Percentiles rank a stretch among this genome's conserved stretches.
phyloP scores from a whole-genome alignment of 805 yeast genomes.

The Pichia ethanolica region DNA sequence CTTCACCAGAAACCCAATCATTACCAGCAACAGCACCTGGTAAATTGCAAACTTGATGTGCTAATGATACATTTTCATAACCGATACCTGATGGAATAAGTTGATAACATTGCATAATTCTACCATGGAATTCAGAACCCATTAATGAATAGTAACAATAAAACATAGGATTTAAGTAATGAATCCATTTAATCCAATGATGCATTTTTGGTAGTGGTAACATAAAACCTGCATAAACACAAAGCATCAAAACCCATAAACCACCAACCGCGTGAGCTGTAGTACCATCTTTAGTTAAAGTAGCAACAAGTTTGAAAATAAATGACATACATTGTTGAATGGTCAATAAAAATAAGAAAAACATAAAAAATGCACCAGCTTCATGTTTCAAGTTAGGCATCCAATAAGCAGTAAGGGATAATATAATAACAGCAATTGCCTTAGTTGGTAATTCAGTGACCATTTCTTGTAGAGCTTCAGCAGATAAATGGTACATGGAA shows the following conservation, averaged over 20 bases:
- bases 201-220: conserved; percentile 37
- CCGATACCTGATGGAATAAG: conserved; percentile 50
- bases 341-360: conserved; percentile 32
- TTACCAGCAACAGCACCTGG: conserved; percentile 37
- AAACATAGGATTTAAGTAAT: conserved; percentile 40
- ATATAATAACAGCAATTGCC: conserved; percentile 41
- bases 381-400: conserved; percentile 43
- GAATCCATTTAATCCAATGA: conserved; percentile 55
- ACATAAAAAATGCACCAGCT: conserved; percentile 52
- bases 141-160: conserved; percentile 46
- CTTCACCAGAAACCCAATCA: conserved; percentile 28
- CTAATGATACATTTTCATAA: conserved; percentile 36
- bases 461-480: conserved; percentile 55
- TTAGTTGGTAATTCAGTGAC: conserved; percentile 55
- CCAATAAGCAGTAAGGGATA: conserved; percentile 43
- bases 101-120: conserved; percentile 42
- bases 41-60: conserved; percentile 40
- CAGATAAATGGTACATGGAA: conserved; percentile 57
- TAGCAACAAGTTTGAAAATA: conserved; percentile 47
- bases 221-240: conserved; percentile 49
- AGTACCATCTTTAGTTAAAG: conserved; percentile 44
- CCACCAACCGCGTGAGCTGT: conserved; percentile 53
- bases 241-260: conserved; percentile 45
- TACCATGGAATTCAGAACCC: conserved; percentile 49
- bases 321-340: conserved; percentile 46